Conservation (phyloP, 2,329 filamentous ascomycete species). For the Calycina herbarum region DNA sequence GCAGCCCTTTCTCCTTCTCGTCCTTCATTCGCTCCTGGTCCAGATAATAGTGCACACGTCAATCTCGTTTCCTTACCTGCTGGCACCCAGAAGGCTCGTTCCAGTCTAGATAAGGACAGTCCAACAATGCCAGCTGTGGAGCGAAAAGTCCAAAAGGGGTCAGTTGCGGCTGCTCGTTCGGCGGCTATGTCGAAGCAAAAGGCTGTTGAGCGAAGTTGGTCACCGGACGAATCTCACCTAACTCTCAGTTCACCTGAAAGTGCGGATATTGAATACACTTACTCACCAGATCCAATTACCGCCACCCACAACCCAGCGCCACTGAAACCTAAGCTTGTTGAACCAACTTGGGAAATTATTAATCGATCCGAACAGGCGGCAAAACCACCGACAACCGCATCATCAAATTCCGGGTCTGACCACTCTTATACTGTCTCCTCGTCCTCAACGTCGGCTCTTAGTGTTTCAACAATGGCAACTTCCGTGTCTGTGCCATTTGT, state of each 20-base stretch:
- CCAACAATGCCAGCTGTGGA: not conserved
- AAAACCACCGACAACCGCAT: constrained; percentile 14
- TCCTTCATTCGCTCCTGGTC: constrained; percentile 30
- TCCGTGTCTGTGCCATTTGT: constrained; percentile 11
- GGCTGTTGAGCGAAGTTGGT: constrained; percentile 17
- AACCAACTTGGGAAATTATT: constrained; percentile 33
- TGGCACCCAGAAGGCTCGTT: constrained; percentile 6
- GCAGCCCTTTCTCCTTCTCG: constrained; percentile 50
- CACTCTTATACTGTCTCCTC: constrained; percentile 25
- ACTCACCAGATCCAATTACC: not conserved
- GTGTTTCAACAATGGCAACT: constrained; percentile 22
- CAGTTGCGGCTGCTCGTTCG: not conserved
- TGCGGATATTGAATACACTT: constrained; percentile 19
- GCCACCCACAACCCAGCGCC: constrained; percentile 8
- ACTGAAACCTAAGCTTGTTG: constrained; percentile 26
- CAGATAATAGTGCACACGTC: constrained; percentile 28
- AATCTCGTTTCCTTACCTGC: constrained; percentile 20
- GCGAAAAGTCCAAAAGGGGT: constrained; percentile 1
- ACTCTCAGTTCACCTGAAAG: constrained; percentile 27
- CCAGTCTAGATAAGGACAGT: constrained; percentile 12
- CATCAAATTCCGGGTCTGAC: constrained; percentile 23
- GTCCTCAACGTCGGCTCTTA: constrained; percentile 17
- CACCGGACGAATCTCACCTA: constrained; percentile 27
- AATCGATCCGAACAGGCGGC: constrained; percentile 15
- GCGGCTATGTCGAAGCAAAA: not conserved